Evolutionary conservation across 441 rosid genomes (phyloP), one percentile per base, ranked within the genome.

Genomic region (Euphorbia celastroides): DNA sequence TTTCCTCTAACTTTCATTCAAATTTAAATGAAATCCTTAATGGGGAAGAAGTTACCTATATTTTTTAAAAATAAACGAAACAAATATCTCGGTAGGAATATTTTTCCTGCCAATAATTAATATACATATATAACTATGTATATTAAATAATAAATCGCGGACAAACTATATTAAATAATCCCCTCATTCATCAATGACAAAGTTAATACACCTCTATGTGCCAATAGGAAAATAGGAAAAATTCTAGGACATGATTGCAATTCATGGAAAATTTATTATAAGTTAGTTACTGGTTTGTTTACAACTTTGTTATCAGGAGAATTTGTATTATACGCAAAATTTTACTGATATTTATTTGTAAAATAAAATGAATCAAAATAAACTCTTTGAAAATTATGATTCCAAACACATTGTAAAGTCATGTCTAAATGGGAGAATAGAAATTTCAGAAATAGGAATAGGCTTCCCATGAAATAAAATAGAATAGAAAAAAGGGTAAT

Each of bases 111-210:
- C 5, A 2, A 22, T 23, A 60, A 19, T 60, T 36, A 60, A 60
- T 34, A 25, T 34, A 8, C 1, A 36, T 60, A 34, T 34, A 60
- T 19, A 20, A n/a, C n/a, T 22, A 61, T 38, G 42, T 23, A 23
- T 61, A n/a, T 12, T 12, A 23, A 61, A 28, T 61, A 61, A 61
- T 61, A 52, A 42, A 25, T 17, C 3, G 65, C 13, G 27, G 66
- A 44, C 55, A 62, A 62, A 62, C 20, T 44, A 62, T 51, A 44
- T 44, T 42, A 62, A 62, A 44, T 23, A 62, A 44, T 17, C 56
- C 46, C 48, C 19, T n/a, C 58, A 41, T 23, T n/a, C 58, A 41
- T 23, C 22, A 64, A 23, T 7, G 19, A 60, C n/a, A 16, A 16
- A 19, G 22, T 51, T 51, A 51, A 62, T 34, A 17, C 38, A 65